Evolutionary conservation across 106 monocot species (phyloP).

Genomic region (Phalaenopsis equestris): DNA sequence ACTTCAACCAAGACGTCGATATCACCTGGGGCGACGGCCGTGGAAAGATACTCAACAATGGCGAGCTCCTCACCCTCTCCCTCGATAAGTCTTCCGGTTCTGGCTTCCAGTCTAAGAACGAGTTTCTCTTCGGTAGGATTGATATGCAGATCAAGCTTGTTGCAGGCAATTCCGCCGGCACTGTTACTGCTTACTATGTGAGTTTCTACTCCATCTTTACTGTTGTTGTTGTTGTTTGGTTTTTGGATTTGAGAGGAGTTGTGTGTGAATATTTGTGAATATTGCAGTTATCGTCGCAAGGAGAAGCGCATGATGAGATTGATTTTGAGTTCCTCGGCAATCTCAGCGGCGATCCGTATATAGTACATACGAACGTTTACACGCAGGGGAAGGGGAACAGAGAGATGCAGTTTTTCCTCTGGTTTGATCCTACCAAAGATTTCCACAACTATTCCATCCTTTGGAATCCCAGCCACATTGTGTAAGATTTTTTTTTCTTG

Average conservation of each 20-base stretch:
- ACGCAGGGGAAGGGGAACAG: conserved; percentile 21
- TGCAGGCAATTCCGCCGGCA: conserved; percentile 12
- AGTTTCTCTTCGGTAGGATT: conserved; percentile 10
- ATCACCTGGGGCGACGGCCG: conserved; percentile 12
- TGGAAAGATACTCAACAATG: not conserved
- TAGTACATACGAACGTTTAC: conserved; percentile 17
- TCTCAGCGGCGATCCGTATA: conserved; percentile 18
- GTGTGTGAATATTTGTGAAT: not conserved
- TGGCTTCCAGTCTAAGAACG: conserved; percentile 9
- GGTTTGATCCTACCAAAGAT: conserved; percentile 15
- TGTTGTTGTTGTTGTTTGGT: too few species aligned
- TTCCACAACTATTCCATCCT: conserved; percentile 22
- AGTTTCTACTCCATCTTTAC: not conserved
- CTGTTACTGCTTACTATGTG: conserved; percentile 13
- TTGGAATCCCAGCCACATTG: conserved; percentile 13
- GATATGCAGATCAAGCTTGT: conserved; percentile 12
- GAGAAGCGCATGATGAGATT: conserved; percentile 14
- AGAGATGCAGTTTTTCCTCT: conserved; percentile 21
- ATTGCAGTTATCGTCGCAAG: conserved; percentile 17
- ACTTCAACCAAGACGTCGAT: not conserved
- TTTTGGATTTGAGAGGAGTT: too few species aligned
- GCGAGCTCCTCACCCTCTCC: conserved; percentile 5
- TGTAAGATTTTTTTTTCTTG: conserved; percentile 3
- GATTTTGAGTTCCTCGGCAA: conserved; percentile 22
- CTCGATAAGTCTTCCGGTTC: conserved; percentile 10